Percentiles rank a stretch among this genome's conserved stretches.
phyloP scores from a whole-genome alignment of 78 protist genomes.

The Corallochytrium limacisporum region DNA sequence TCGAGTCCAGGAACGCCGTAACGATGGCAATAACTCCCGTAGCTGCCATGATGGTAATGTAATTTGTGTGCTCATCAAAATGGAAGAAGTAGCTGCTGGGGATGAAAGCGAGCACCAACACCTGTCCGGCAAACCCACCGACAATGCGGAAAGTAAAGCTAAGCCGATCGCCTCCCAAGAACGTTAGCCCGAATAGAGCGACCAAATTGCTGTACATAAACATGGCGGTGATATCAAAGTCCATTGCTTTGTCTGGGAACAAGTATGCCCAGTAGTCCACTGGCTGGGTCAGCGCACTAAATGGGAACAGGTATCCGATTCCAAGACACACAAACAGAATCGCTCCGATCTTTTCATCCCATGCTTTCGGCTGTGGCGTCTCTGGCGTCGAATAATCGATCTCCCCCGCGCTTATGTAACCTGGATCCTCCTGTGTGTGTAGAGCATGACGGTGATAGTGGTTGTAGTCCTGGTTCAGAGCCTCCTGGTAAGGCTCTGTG shows the following conservation, averaged over 20 bases:
- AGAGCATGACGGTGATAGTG: no score
- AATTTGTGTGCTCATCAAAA: neutral
- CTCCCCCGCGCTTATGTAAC: no score
- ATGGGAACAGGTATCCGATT: neutral
- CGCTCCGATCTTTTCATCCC: no score
- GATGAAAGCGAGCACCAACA: neutral
- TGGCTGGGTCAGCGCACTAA: neutral
- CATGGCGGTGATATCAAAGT: neutral
- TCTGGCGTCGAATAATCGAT: no score
- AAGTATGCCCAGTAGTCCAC: neutral
- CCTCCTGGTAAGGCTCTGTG: no score
- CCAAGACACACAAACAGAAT: neutral
- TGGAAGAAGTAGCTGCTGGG: neutral
- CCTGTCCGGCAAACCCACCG: neutral
- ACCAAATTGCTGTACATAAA: constrained; percentile 3
- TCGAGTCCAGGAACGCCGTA: constrained; percentile 17
- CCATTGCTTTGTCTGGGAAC: neutral
- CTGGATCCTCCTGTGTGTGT: no score
- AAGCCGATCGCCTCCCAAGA: neutral
- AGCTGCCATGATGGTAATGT: neutral
- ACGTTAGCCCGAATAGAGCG: neutral
- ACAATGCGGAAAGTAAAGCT: neutral
- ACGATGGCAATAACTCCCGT: constrained; percentile 11
- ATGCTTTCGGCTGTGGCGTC: no score
- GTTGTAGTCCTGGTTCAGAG: no score